Percentiles rank a stretch among this genome's conserved stretches.
Evolutionary conservation across 257 asterid species (phyloP).

Genomic region (Nicotiana paniculata): DNA sequence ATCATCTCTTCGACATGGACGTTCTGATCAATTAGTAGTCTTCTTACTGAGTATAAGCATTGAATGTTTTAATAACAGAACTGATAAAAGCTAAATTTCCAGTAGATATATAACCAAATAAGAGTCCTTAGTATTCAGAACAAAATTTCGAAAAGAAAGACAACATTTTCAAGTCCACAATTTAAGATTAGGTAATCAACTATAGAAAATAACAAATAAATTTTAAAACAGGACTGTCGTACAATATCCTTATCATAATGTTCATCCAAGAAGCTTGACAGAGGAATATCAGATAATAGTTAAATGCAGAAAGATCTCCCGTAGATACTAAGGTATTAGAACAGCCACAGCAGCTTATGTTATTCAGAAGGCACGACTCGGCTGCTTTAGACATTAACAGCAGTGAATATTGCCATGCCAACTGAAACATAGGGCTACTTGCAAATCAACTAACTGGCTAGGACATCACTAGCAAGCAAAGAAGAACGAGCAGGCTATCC

Average conservation of each 20-base stretch:
- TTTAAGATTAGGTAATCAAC: not conserved
- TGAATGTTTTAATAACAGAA: not conserved
- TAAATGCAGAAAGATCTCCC: not conserved
- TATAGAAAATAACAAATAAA: not conserved
- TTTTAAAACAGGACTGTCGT: not conserved
- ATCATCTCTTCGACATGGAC: not conserved
- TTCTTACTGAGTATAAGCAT: not conserved
- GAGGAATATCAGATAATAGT: not conserved
- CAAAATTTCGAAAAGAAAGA: not conserved
- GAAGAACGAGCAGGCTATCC: not conserved
- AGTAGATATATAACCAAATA: not conserved
- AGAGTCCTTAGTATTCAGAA: not conserved
- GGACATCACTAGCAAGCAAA: not conserved
- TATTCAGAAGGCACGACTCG: not conserved
- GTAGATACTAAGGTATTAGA: not conserved
- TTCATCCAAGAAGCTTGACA: not conserved
- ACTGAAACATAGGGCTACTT: not conserved
- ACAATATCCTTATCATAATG: not conserved
- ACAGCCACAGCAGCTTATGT: not conserved
- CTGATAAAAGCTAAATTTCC: not conserved
- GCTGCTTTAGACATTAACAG: not conserved
- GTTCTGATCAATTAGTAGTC: not conserved
- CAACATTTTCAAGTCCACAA: not conserved
- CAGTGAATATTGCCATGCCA: not conserved
- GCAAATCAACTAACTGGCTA: not conserved